These are phyloP conservation scores for Alternaria sp. DNA, from an alignment of 2,329 filamentous ascomycete species.

Conservation along the genomic window DNA sequence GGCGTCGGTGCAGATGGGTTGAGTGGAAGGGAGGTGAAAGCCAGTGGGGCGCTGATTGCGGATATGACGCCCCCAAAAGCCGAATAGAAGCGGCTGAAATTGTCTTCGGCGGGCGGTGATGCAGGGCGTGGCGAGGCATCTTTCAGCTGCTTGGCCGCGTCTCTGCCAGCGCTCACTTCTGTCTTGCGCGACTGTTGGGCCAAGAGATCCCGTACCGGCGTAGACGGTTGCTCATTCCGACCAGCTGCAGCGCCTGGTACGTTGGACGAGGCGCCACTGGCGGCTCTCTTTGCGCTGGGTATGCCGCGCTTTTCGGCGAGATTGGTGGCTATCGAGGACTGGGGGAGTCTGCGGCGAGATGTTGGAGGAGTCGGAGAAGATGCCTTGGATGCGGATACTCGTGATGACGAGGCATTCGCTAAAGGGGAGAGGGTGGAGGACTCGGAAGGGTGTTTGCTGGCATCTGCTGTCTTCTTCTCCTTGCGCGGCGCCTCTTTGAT, in stretches of 20 bases:
- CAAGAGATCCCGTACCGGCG: conserved; percentile 45
- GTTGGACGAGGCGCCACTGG: conserved; percentile 76
- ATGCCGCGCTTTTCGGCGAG: conserved; percentile 87
- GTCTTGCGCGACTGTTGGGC: conserved; percentile 43
- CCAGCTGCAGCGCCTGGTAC: conserved; percentile 76
- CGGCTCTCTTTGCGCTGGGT: conserved; percentile 63
- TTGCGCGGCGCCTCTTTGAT: conserved; percentile 70
- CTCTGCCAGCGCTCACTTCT: conserved; percentile 28
- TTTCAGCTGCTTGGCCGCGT: conserved; percentile 25
- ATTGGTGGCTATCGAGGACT: conserved; percentile 89
- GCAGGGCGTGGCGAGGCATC: conserved; percentile 23
- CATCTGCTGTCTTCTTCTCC: conserved; percentile 29
- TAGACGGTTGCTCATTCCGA: conserved; percentile 40
- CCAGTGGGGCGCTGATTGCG: conserved; percentile 86
- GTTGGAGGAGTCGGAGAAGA: conserved; percentile 48
- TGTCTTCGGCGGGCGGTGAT: conserved; percentile 67
- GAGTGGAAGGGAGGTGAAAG: conserved; percentile 90
- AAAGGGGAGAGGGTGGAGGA: conserved; percentile 20
- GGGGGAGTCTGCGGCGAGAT: conserved; percentile 61
- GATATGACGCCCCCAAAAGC: conserved; percentile 91
- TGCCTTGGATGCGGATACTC: conserved; percentile 45
- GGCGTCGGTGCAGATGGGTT: conserved; percentile 41
- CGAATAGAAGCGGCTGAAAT: conserved; percentile 90
- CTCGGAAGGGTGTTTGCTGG: conserved; percentile 21
- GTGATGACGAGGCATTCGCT: conserved; percentile 29